Evolutionary conservation across 495 filamentous ascomycete genomes (phyloP).

Genomic region (Aspergillus leporis): DNA sequence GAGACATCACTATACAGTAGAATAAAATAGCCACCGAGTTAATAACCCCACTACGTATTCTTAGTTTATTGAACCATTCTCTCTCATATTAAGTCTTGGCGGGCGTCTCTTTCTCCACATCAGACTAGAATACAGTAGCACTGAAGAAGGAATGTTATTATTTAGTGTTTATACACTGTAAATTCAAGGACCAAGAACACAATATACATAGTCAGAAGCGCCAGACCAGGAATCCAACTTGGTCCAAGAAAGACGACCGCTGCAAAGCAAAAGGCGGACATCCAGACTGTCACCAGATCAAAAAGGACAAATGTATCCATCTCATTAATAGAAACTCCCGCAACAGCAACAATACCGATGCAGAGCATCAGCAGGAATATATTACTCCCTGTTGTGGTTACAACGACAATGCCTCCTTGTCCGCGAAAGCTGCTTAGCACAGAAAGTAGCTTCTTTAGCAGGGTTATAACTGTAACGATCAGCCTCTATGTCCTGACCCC

Average conservation of each 20-base stretch:
- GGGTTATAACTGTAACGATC: too few species aligned
- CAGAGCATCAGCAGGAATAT: slow-evolving; percentile 56
- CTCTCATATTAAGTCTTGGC: too few species aligned
- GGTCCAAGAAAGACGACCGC: slow-evolving; percentile 31
- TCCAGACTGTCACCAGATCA: slow-evolving; percentile 37
- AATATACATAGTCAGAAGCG: slow-evolving; percentile 38
- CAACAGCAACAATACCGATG: slow-evolving; percentile 42
- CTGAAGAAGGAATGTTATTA: too few species aligned
- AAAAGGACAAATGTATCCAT: slow-evolving; percentile 30
- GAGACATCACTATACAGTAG: too few species aligned
- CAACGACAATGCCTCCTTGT: slow-evolving; percentile 52
- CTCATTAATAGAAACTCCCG: slow-evolving; percentile 20
- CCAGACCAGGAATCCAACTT: slow-evolving; percentile 33
- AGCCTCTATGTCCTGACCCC: too few species aligned
- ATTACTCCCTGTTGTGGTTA: slow-evolving; percentile 56
- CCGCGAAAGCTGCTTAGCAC: slow-evolving; percentile 45
- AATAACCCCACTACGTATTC: too few species aligned
- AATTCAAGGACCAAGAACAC: slow-evolving; percentile 45
- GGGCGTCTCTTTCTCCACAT: too few species aligned
- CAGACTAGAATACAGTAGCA: too few species aligned
- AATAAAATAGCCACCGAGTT: too few species aligned
- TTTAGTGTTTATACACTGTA: slow-evolving; percentile 25
- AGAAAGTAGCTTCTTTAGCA: slow-evolving; percentile 56
- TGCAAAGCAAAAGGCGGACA: slow-evolving; percentile 30
- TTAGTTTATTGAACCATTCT: too few species aligned